These are phyloP conservation scores for Trichoderma lentiforme DNA, from an alignment of 2,329 filamentous ascomycete species.

Conservation along the genomic window DNA sequence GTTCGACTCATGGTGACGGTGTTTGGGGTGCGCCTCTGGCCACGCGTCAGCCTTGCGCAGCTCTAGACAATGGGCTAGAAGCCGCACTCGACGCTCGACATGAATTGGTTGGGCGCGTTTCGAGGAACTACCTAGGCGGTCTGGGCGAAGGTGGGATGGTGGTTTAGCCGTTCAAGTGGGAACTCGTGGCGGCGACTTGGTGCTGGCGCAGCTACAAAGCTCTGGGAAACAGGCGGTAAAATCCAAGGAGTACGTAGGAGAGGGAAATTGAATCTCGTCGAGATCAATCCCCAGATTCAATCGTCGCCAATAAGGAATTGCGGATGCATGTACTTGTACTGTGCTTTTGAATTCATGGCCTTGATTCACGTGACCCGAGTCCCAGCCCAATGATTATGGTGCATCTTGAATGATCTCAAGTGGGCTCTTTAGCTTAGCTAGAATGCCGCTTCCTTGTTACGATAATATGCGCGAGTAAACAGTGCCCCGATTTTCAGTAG, in stretches of 20 bases:
- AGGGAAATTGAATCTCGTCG: background rate
- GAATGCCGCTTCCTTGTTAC: background rate
- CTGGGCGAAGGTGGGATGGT: constrained; percentile 18
- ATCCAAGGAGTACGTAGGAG: background rate
- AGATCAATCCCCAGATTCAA: background rate
- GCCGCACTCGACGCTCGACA: constrained; percentile 19
- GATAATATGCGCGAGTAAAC: background rate
- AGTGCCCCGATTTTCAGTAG: background rate
- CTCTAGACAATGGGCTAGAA: constrained; percentile 19
- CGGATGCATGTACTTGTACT: background rate
- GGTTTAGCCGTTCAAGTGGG: constrained; percentile 11
- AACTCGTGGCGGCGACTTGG: background rate
- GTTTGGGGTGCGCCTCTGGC: constrained; percentile 19
- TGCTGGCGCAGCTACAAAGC: background rate
- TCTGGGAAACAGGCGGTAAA: background rate
- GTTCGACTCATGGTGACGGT: constrained; percentile 63
- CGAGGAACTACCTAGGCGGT: constrained; percentile 15
- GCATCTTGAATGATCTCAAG: constrained; percentile 5
- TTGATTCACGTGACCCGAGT: constrained; percentile 8
- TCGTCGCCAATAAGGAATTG: constrained; percentile 4
- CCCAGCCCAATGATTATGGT: constrained; percentile 8
- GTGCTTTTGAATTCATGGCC: constrained; percentile 1
- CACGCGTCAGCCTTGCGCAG: constrained; percentile 19
- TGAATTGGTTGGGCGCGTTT: constrained; percentile 19
- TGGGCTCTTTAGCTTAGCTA: background rate